A percentile compares a stretch with the other conserved stretches of the same genome.
Evolutionary conservation across 2,329 filamentous ascomycete genomes (phyloP).

Genomic region (Hawksworthiomyces lignivorus): DNA sequence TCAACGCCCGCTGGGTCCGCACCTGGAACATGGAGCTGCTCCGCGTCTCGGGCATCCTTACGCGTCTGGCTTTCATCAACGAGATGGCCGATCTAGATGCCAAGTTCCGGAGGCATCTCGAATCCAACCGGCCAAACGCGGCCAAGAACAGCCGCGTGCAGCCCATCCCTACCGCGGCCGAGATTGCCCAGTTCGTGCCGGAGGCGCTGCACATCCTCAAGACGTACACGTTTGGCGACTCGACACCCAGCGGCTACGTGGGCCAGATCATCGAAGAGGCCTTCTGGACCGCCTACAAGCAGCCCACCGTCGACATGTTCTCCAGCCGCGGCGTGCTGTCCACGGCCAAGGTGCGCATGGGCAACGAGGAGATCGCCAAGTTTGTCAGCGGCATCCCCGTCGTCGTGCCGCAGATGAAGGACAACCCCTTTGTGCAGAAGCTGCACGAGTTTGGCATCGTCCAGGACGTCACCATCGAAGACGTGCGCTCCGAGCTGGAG

Average conservation of each 20-base stretch:
- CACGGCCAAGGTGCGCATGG: conserved; percentile 76
- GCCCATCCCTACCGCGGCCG: conserved; percentile 39
- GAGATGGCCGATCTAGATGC: conserved; percentile 73
- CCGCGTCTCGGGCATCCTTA: conserved; percentile 81
- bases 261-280: conserved; percentile 86
- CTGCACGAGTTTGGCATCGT: conserved; percentile 79
- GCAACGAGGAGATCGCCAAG: conserved; percentile 52
- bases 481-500: conserved; percentile 78
- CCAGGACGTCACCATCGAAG: conserved; percentile 76
- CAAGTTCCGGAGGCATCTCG: conserved; percentile 41
- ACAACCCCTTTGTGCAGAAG: conserved; percentile 68
- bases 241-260: conserved; percentile 78
- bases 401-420: conserved; percentile 67
- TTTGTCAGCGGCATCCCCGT: conserved; percentile 89
- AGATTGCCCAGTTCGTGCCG: conserved; percentile 61
- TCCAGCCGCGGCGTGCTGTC: conserved; percentile 81
- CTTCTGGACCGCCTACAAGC: conserved; percentile 88
- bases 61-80: conserved; percentile 76
- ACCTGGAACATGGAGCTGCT: conserved; percentile 95
- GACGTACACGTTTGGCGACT: conserved; percentile 83
- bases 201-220: conserved; percentile 76
- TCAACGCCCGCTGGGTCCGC: conserved; percentile 90
- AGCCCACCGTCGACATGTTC: conserved; percentile 76
- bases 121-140: conserved; percentile 15
- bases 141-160: conserved; percentile 1